Base-by-base conservation (phyloP, 2,329 filamentous ascomycete genomes). In the Penicillium thymicola region DNA sequence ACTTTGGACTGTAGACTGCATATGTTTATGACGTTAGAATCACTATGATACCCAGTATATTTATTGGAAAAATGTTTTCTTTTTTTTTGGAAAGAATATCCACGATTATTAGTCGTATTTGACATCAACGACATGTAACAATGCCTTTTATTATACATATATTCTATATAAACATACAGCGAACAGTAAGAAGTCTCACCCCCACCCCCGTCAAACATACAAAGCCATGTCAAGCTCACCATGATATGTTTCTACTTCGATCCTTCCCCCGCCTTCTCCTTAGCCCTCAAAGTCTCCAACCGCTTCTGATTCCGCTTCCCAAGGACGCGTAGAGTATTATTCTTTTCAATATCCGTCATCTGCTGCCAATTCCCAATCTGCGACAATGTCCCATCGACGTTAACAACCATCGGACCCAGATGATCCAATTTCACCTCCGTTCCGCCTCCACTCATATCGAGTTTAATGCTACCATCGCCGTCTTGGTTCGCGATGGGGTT, bases 391-490 rank as follows among this genome's bases (percentile, higher is more conserved):
- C 89, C 89, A 71, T 92, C 87, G 59, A 79, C 77, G 70, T 90
- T 89, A 53, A 92, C 85, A 1, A 92, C 88, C 65, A 92, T 78
- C 2, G 89, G 89, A 0, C 89, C 89, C 25, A 92, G 76, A 59
- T 84, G 81, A 67, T 90, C 87, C 9, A 92, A 81, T 48, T 81
- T 83, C 42, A 89, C 79, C 2, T 70, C 70, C 14, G 74, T 67
- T 10, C 68, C 68, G 28, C 66, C 64, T 9, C 62, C 60, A 41
- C 68, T 68, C 28, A 83, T 74, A 70, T 97, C 93, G 68, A 94
- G 89, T 86, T 89, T 96, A 78, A 94, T 91, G 44, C 88, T 82
- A 75, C 44, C 51, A 0, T 28, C 40, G 1, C 50, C 50, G 16
- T 65, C 46, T 2, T 90, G 87, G 66, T 89, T 88, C 66, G 91